Base-by-base conservation (phyloP, 176 grass and related monocot species). In the Coix lacrymajobi region DNA sequence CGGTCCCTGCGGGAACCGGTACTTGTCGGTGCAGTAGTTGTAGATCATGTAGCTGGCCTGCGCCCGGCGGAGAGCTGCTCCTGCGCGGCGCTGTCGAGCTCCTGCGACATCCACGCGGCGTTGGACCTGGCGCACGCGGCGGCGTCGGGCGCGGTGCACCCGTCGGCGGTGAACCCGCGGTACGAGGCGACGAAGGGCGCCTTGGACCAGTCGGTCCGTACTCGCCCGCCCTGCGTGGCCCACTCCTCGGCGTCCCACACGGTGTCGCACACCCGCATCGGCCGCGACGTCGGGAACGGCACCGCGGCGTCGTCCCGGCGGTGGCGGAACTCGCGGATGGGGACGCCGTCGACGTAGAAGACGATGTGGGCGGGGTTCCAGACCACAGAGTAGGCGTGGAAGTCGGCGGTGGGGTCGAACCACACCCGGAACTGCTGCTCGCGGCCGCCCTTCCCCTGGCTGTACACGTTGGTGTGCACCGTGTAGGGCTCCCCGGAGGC, bases 401-500 rank as follows among this genome's bases (percentile, higher is more conserved):
- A 94, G 65, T 94, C 92, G 32, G 89, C 29, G 11, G 87, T 87
- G 7, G 92, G 92, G 43, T 94, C 92, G 81, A 94, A 94, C 92
- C 92, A 94, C 11, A 99, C 66, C 12, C 86, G 80, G 88, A 97
- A 97, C 87, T 97, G 91, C 91, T 91, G 89, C 91, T 97, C 94
- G 11, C 91, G 87, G 20, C 34, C 81, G 56, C 94, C 94, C 44
- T 90, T 87, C 15, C 94, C 94, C 46, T 91, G 81, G 73, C 88
- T 78, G 67, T 85, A 97, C 29, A 97, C 86, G 85, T 97, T 97
- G 8, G 94, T 97, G 83, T 97, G 94, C 68, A 96, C 54, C 6
- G 85, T 93, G 73, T 93, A 97, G 1, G 94, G 94, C 15, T 93
- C 54, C 20, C 94, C 91, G 77, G 81, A 91, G 30, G 80, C 43